These are phyloP conservation scores for Blastomyces percursus DNA, from an alignment of 2,329 filamentous ascomycete species.

Conservation along the genomic window DNA sequence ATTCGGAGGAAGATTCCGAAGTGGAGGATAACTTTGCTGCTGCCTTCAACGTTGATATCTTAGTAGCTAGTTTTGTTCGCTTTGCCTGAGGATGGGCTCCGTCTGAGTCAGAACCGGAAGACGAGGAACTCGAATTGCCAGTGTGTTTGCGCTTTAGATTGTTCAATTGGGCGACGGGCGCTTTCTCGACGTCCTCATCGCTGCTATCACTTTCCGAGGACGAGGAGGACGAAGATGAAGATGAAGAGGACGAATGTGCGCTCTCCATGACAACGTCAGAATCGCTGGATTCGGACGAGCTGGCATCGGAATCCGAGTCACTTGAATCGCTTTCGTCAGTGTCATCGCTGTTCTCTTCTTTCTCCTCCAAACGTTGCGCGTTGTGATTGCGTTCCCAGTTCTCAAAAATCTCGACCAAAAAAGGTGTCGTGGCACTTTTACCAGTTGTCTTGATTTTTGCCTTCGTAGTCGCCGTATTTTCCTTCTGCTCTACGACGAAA, in stretches of 20 bases:
- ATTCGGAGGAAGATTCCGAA: conserved; percentile 4
- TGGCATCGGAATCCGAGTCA: conserved; percentile 15
- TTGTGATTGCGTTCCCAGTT: conserved; percentile 9
- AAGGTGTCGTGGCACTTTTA: conserved; percentile 21
- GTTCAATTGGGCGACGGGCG: conserved; percentile 25
- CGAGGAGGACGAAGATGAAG: conserved; percentile 31
- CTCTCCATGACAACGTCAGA: conserved; percentile 36
- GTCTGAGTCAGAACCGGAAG: conserved; percentile 27
- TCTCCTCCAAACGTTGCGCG: conserved; percentile 15
- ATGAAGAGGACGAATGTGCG: conserved; percentile 31
- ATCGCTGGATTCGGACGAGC: conserved; percentile 27
- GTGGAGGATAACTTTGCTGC: not conserved
- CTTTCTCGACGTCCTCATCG: conserved; percentile 35
- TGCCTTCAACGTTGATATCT: not conserved
- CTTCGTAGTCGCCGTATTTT: conserved; percentile 19
- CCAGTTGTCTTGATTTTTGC: conserved; percentile 20
- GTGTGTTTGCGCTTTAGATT: conserved; percentile 50
- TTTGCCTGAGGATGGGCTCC: conserved; percentile 18
- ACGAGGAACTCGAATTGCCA: conserved; percentile 30
- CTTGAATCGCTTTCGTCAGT: conserved; percentile 22
- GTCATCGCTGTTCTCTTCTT: conserved; percentile 8
- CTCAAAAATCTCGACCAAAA: conserved; percentile 33
- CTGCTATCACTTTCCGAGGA: conserved; percentile 39
- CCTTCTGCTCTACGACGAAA: conserved; percentile 52
- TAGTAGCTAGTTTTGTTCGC: conserved; percentile 1